These are phyloP conservation scores for Tolypocladium inflatum DNA, from an alignment of 2,329 filamentous ascomycete species.

Conservation along the genomic window DNA sequence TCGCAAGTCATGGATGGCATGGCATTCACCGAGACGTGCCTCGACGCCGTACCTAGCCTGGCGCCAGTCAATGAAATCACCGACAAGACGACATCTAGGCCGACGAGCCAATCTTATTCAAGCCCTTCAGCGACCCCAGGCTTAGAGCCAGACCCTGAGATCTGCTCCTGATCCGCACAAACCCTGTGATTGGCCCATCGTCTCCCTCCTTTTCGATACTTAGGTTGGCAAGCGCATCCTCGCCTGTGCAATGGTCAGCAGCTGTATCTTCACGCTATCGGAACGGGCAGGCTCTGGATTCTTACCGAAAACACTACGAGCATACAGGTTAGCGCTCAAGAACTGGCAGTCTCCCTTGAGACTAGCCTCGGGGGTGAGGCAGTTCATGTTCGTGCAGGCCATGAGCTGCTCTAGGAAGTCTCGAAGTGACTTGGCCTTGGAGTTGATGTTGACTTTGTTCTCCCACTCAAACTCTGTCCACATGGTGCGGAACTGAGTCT, in stretches of 20 bases:
- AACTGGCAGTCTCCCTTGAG: conserved; percentile 98
- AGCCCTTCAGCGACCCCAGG: conserved; percentile 84
- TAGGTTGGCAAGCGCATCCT: conserved; percentile 94
- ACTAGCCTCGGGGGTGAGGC: conserved; percentile 89
- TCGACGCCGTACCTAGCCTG: background rate
- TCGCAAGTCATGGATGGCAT: background rate
- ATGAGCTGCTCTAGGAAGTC: conserved; percentile 92
- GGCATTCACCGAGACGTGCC: background rate
- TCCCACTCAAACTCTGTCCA: conserved; percentile 99
- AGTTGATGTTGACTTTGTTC: conserved; percentile 99
- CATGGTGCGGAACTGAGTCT: conserved; percentile 99
- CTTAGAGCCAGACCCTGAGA: conserved; percentile 92
- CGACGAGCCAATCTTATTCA: conserved; percentile 64
- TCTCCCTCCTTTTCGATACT: conserved; percentile 98
- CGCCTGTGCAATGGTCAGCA: conserved; percentile 50
- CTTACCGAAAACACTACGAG: conserved; percentile 95
- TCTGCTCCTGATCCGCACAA: conserved; percentile 94
- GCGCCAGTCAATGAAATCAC: background rate
- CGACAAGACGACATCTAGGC: background rate
- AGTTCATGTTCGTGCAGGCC: conserved; percentile 98
- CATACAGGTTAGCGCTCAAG: conserved; percentile 92
- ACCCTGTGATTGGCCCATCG: conserved; percentile 89
- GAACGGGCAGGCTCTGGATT: background rate
- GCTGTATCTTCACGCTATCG: background rate
- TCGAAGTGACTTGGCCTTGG: conserved; percentile 82